phyloP scores from a whole-genome alignment of 768 basidiomycete species.

The Obba rivulosa region DNA sequence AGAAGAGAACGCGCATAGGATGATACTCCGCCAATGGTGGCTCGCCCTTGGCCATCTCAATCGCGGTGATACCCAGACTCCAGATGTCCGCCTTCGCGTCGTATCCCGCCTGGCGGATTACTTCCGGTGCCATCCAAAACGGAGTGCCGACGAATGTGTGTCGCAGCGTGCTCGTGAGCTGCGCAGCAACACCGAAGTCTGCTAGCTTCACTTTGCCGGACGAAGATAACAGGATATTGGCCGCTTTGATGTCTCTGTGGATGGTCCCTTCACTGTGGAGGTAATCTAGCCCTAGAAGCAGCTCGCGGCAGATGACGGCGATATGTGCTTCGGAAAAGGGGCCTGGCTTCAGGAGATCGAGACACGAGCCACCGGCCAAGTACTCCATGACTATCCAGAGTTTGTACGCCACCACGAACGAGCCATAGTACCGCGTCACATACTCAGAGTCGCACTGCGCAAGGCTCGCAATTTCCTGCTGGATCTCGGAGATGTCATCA shows the following conservation, averaged over 20 bases:
- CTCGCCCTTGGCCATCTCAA: constrained; percentile 97
- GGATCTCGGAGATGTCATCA: constrained; percentile 98
- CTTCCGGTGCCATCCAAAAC: constrained; percentile 99
- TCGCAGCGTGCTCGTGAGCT: constrained; percentile 87
- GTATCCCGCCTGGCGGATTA: constrained; percentile 95
- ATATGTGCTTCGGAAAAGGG: constrained; percentile 91
- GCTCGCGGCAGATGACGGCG: constrained; percentile 89
- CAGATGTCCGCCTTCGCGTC: constrained; percentile 96
- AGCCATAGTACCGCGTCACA: constrained; percentile 94
- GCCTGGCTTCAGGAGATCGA: constrained; percentile 91
- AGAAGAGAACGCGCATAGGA: constrained; percentile 96
- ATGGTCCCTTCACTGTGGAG: constrained; percentile 96
- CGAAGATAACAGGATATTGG: constrained; percentile 88
- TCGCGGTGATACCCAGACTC: constrained; percentile 96
- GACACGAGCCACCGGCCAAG: constrained; percentile 96
- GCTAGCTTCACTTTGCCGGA: constrained; percentile 94
- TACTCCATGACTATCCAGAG: constrained; percentile 99
- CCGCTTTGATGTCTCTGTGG: constrained; percentile 98
- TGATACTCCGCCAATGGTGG: constrained; percentile 97
- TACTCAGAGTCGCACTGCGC: constrained; percentile 96
- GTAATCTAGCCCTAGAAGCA: constrained; percentile 90
- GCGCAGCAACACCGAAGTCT: constrained; percentile 98
- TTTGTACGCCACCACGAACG: constrained; percentile 95
- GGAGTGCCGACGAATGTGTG: constrained; percentile 98
- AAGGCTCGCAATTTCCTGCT: constrained; percentile 95